These are phyloP conservation scores for Magnaporthiopsis poae DNA, from an alignment of 2,329 filamentous ascomycete species.

Conservation along the genomic window DNA sequence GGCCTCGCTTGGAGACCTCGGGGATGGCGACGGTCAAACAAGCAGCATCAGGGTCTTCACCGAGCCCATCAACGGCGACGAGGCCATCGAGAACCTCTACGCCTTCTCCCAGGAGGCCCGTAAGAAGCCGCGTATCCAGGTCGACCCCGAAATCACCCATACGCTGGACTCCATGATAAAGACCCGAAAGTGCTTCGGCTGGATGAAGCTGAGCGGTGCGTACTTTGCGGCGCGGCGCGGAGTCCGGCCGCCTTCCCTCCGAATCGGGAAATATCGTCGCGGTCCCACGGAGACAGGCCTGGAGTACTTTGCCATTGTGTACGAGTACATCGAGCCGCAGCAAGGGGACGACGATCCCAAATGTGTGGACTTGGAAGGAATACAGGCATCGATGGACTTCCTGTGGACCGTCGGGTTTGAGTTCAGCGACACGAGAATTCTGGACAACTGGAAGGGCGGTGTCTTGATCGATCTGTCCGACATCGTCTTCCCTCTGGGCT, in stretches of 20 bases:
- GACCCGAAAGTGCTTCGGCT: too few relatives aligned
- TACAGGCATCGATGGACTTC: background rate
- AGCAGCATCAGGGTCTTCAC: background rate
- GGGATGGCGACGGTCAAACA: too few relatives aligned
- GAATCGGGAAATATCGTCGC: background rate
- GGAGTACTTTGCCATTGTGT: conserved; percentile 1
- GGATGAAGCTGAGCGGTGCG: too few relatives aligned
- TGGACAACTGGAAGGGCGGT: background rate
- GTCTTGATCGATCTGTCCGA: conserved; percentile 1
- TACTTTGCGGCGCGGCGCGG: background rate
- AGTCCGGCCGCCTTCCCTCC: background rate
- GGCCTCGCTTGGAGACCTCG: background rate
- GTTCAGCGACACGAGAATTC: background rate
- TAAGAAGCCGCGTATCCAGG: background rate
- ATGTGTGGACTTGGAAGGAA: background rate
- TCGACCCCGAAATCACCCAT: background rate
- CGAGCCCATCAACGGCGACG: background rate
- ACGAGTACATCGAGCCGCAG: background rate
- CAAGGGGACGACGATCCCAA: background rate
- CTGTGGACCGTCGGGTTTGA: background rate
- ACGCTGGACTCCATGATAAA: background rate
- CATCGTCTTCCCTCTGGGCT: background rate
- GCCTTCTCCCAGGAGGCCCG: background rate
- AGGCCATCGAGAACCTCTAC: conserved; percentile 2
- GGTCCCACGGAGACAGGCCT: background rate